These are phyloP conservation scores for Gillenia trifoliata DNA, from an alignment of 306 rosid genomes.

Conservation along the genomic window DNA sequence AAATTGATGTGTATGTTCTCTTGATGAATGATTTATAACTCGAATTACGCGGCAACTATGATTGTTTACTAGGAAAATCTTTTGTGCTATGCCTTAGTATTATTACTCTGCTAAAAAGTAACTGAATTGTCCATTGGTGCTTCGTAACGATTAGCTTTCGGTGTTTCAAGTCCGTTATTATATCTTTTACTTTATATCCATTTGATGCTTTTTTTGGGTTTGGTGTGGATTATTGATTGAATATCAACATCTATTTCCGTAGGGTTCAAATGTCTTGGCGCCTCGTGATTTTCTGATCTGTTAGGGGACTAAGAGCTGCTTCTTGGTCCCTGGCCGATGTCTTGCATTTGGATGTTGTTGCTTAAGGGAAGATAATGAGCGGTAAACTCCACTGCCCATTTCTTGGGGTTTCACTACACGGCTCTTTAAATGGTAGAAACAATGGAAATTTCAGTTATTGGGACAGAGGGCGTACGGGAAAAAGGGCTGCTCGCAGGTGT, in stretches of 20 bases:
- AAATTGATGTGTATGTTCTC: background rate
- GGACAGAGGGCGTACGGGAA: slow-evolving; percentile 26
- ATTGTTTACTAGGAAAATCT: background rate
- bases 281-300: slow-evolving; percentile 21
- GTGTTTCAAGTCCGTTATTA: background rate
- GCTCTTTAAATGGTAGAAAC: slow-evolving; percentile 34
- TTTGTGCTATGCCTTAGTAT: background rate
- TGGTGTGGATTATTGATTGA: background rate
- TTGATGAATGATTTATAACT: background rate
- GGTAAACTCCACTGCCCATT: slow-evolving; percentile 45
- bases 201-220: background rate
- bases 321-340: slow-evolving; percentile 56
- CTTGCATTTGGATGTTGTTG: slow-evolving; percentile 13
- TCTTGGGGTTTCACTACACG: slow-evolving; percentile 45
- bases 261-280: slow-evolving; percentile 21
- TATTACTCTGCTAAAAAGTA: background rate
- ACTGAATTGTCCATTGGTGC: background rate
- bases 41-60: background rate
- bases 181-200: background rate
- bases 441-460: slow-evolving; percentile 28
- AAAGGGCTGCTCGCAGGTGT: slow-evolving; percentile 32
- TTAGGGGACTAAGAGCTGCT: slow-evolving; percentile 48
- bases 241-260: background rate
- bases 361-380: slow-evolving; percentile 49
- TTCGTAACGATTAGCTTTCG: background rate